Percentiles rank a stretch among this genome's conserved stretches.
These are phyloP conservation scores for Stephanodiscus triporus DNA, from an alignment of 108 stramenopile genomes.

Conservation along the genomic window DNA sequence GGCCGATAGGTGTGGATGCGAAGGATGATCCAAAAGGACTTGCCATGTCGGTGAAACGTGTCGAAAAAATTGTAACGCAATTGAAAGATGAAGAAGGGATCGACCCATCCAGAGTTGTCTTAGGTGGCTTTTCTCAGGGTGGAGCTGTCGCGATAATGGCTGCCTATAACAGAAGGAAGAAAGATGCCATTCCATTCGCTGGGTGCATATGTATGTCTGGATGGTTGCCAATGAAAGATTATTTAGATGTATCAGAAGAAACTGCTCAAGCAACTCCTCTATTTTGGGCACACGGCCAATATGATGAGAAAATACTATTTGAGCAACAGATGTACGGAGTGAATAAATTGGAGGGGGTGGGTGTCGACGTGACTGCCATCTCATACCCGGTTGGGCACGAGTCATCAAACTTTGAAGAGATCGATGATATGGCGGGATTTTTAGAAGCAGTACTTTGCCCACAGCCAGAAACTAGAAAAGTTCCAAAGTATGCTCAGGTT, in stretches of 20 bases:
- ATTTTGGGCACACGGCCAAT: constrained; percentile 53
- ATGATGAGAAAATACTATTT: constrained; percentile 56
- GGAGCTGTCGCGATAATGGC: constrained; percentile 54
- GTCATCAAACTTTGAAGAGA: constrained; percentile 48
- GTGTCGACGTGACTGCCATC: constrained; percentile 43
- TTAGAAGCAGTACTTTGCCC: constrained; percentile 30
- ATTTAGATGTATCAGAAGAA: constrained; percentile 34
- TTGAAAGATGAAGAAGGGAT: constrained; percentile 52
- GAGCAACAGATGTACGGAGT: constrained; percentile 53
- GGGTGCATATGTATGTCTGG: constrained; percentile 46
- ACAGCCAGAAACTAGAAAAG: constrained; percentile 1
- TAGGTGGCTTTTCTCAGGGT: constrained; percentile 56
- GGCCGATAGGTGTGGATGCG: constrained; percentile 52
- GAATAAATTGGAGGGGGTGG: constrained; percentile 36
- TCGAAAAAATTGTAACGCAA: constrained; percentile 42
- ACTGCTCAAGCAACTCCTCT: constrained; percentile 39
- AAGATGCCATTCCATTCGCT: constrained; percentile 44
- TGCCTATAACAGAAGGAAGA: constrained; percentile 39
- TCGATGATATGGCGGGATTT: constrained; percentile 46
- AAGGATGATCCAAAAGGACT: constrained; percentile 48
- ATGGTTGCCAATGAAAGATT: constrained; percentile 53
- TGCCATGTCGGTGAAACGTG: constrained; percentile 34
- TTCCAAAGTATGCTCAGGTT: constrained; percentile 11
- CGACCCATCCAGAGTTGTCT: constrained; percentile 32
- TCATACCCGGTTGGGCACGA: constrained; percentile 51